These are phyloP conservation scores for Coemansia sp. DNA, from an alignment of 192 early-diverging fungal species.

Conservation along the genomic window DNA sequence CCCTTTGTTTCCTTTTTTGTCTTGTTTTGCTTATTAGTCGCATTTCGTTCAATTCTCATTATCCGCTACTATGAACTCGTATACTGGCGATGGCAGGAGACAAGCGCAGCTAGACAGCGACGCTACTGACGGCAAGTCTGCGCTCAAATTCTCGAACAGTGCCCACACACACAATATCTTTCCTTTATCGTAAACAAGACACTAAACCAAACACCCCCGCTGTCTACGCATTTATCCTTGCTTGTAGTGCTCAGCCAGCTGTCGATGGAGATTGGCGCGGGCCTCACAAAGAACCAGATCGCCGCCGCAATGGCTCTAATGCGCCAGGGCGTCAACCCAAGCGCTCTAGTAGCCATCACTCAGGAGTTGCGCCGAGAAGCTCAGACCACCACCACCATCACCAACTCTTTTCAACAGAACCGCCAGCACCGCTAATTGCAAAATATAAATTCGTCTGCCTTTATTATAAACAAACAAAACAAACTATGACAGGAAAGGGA, in stretches of 20 bases:
- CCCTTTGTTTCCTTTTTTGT: conserved; percentile 12
- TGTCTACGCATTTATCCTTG: too few species aligned
- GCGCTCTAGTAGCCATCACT: conserved; percentile 46
- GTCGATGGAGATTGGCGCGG: conserved; percentile 37
- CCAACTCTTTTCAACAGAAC: background rate
- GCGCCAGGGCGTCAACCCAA: conserved; percentile 49
- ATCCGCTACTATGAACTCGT: conserved; percentile 8
- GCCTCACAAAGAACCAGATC: conserved; percentile 45
- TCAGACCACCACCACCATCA: background rate
- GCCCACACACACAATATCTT: too few species aligned
- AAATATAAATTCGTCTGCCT: background rate
- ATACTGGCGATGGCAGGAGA: background rate
- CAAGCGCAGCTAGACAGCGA: background rate
- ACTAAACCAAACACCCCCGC: background rate
- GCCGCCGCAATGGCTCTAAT: conserved; percentile 41
- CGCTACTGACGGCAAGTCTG: background rate
- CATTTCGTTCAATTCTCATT: background rate
- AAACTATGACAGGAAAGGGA: too few species aligned
- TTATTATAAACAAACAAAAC: background rate
- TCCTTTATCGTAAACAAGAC: background rate
- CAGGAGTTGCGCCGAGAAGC: conserved; percentile 48
- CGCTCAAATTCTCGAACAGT: too few species aligned
- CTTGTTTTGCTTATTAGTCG: background rate
- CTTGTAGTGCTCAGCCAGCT: conserved; percentile 44
- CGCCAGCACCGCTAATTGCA: background rate